Conservation (phyloP, 2,329 filamentous ascomycete genomes). For the Ilyonectria destructans region DNA sequence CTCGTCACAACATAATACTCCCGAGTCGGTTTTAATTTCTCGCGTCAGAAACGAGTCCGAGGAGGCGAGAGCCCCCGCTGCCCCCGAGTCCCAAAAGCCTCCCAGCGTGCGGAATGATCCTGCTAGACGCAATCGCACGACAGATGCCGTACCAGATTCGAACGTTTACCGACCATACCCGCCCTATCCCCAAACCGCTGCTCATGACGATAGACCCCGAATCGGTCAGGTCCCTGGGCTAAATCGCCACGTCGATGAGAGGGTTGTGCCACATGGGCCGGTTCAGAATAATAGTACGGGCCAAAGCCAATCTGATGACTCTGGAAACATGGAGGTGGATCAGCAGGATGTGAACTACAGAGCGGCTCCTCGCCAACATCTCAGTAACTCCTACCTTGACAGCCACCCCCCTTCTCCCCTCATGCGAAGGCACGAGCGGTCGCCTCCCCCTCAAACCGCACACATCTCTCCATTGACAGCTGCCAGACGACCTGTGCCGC, state of each 20-base stretch:
- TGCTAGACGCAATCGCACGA: slow-evolving; percentile 26
- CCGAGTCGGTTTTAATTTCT: slow-evolving; percentile 67
- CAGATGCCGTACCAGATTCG: slow-evolving; percentile 27
- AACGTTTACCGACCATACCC: slow-evolving; percentile 32
- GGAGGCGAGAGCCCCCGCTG: slow-evolving; percentile 47
- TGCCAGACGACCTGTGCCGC: slow-evolving; percentile 54
- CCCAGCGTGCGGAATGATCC: slow-evolving; percentile 31
- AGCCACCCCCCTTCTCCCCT: slow-evolving; percentile 70
- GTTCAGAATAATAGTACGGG: slow-evolving; percentile 56
- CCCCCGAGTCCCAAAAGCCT: slow-evolving; percentile 33
- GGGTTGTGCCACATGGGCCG: slow-evolving; percentile 30
- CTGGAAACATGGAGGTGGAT: slow-evolving; percentile 52
- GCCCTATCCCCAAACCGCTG: slow-evolving; percentile 25
- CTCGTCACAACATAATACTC: slow-evolving; percentile 92
- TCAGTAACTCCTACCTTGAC: slow-evolving; percentile 49
- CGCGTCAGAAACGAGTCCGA: slow-evolving; percentile 65
- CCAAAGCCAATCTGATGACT: slow-evolving; percentile 61
- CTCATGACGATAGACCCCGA: slow-evolving; percentile 35
- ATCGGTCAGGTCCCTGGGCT: slow-evolving; percentile 52
- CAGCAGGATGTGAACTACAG: slow-evolving; percentile 34
- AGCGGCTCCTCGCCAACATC: slow-evolving; percentile 33
- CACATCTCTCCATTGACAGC: slow-evolving; percentile 75
- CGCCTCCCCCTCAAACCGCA: slow-evolving; percentile 79
- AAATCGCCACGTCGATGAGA: slow-evolving; percentile 47
- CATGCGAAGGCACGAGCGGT: slow-evolving; percentile 81